Conservation (phyloP, 1,284 basidiomycete species). For the Xerocomus amazonicus region DNA sequence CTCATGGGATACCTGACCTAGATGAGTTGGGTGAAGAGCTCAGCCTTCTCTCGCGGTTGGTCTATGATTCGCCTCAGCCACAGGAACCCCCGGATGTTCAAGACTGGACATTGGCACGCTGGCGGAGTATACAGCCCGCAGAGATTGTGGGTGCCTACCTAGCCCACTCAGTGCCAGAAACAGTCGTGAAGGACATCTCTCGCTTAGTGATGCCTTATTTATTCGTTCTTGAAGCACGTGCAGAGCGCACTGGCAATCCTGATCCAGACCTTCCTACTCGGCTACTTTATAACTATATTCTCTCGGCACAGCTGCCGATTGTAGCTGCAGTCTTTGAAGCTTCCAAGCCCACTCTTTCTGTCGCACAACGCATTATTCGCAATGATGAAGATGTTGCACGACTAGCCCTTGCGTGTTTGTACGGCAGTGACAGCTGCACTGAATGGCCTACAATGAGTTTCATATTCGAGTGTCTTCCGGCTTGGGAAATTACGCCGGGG, state of each 20-base stretch:
- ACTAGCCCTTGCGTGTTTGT: constrained; percentile 84
- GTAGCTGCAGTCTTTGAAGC: constrained; percentile 79
- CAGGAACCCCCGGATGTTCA: constrained; percentile 38
- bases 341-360: constrained; percentile 81
- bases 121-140: constrained; percentile 64
- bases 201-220: constrained; percentile 86
- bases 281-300: constrained; percentile 74
- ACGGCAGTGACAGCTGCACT: constrained; percentile 69
- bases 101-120: constrained; percentile 72
- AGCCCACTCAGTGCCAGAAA: constrained; percentile 59
- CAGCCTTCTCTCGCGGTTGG: constrained; percentile 76
- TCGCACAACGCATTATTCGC: constrained; percentile 68
- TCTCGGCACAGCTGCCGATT: constrained; percentile 62
- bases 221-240: constrained; percentile 82
- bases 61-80: constrained; percentile 70
- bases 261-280: constrained; percentile 61
- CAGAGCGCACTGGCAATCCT: constrained; percentile 72
- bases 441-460: constrained; percentile 82
- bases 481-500: constrained; percentile 66
- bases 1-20: constrained; percentile 72
- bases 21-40: constrained; percentile 89
- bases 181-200: constrained; percentile 67
- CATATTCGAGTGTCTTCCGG: constrained; percentile 92
- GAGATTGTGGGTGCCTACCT: constrained; percentile 75
- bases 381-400: constrained; percentile 82